Evolutionary conservation across 768 basidiomycete species (phyloP).

Genomic region (Termitomyces sp.): DNA sequence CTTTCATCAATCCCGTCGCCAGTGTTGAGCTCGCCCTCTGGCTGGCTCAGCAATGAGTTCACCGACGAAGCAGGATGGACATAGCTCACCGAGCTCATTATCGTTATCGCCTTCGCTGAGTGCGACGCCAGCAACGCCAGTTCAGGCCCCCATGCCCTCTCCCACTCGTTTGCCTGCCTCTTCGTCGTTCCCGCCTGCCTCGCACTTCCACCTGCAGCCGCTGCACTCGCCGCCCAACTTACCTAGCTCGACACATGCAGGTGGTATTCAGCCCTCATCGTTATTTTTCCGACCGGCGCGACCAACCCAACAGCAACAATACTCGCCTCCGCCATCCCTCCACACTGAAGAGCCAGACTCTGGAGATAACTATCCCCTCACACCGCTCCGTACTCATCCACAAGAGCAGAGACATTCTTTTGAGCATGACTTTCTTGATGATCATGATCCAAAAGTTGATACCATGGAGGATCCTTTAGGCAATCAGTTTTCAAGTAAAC

Average conservation of each 20-base stretch:
- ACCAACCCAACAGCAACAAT: constrained; percentile 46
- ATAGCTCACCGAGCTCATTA: constrained; percentile 11
- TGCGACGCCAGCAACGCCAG: background rate
- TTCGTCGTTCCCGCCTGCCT: constrained; percentile 14
- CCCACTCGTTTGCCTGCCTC: constrained; percentile 5
- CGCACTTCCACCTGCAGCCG: constrained; percentile 10
- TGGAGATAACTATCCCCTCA: constrained; percentile 16
- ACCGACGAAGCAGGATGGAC: constrained; percentile 2
- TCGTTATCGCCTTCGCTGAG: constrained; percentile 16
- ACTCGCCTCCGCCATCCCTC: constrained; percentile 40
- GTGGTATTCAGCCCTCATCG: constrained; percentile 75
- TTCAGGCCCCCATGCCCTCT: background rate
- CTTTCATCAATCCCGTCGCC: too few relatives aligned
- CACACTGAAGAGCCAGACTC: constrained; percentile 17
- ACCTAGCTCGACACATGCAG: constrained; percentile 55
- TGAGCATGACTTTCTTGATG: constrained; percentile 11
- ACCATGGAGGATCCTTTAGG: constrained; percentile 9
- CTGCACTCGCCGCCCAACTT: constrained; percentile 23
- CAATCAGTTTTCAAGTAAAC: constrained; percentile 34
- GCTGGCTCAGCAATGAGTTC: constrained; percentile 6
- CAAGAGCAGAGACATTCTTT: constrained; percentile 14
- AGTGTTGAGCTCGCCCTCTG: too few relatives aligned
- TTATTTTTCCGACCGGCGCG: constrained; percentile 76
- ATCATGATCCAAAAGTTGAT: constrained; percentile 10
- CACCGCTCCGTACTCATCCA: constrained; percentile 5